Percentiles rank a stretch among this genome's conserved stretches.
Evolutionary conservation across 805 yeast species (phyloP).

Genomic region (Starmerella etchellsii): DNA sequence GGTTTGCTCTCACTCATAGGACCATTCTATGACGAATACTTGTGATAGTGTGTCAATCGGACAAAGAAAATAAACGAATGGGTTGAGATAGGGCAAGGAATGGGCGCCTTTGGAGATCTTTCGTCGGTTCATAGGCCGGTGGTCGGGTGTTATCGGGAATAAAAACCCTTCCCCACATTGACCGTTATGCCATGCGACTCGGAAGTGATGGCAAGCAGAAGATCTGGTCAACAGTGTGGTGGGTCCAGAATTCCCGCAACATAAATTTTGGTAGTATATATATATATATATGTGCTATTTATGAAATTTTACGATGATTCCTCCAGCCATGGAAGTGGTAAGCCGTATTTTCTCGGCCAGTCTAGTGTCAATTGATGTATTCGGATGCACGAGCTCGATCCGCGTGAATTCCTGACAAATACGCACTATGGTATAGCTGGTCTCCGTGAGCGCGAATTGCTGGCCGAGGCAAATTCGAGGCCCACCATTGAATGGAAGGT

Average conservation of each 20-base stretch:
- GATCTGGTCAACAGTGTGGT: too few relatives aligned
- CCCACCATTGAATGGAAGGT: slow-evolving; percentile 43
- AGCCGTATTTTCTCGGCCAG: slow-evolving; percentile 17
- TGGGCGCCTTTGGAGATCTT: too few relatives aligned
- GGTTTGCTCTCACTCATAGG: slow-evolving; percentile 6
- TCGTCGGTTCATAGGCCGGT: too few relatives aligned
- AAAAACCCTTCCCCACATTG: too few relatives aligned
- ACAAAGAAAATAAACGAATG: neutral
- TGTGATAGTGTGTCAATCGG: neutral
- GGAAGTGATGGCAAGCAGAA: too few relatives aligned
- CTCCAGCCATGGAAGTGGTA: slow-evolving; percentile 20
- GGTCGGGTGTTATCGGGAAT: too few relatives aligned
- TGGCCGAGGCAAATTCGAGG: slow-evolving; percentile 45
- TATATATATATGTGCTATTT: too few relatives aligned
- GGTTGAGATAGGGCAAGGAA: neutral
- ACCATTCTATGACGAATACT: too few relatives aligned
- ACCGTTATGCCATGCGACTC: too few relatives aligned
- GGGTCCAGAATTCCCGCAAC: too few relatives aligned
- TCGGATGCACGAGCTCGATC: slow-evolving; percentile 16
- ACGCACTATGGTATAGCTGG: slow-evolving; percentile 34
- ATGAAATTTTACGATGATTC: slow-evolving; percentile 17
- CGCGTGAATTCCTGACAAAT: slow-evolving; percentile 28
- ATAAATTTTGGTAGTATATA: too few relatives aligned
- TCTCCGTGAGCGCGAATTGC: slow-evolving; percentile 44
- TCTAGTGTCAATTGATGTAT: slow-evolving; percentile 1